A percentile compares a stretch with the other conserved stretches of the same genome.
These are phyloP conservation scores for Gilbertella persicaria DNA, from an alignment of 371 early-diverging fungal genomes.

Conservation along the genomic window DNA sequence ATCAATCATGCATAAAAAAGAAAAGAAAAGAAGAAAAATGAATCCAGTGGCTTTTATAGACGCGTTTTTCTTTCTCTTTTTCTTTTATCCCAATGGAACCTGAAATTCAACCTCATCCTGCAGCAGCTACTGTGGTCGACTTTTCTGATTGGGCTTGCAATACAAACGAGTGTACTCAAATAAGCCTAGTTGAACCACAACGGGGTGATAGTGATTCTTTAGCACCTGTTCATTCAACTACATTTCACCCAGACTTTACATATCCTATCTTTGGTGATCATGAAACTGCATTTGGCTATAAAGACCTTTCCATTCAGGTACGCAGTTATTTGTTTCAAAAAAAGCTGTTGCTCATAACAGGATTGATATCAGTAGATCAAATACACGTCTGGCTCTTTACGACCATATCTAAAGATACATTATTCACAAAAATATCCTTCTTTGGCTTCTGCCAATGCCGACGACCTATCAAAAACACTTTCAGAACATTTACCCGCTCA, in stretches of 20 bases:
- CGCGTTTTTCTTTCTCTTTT: neutral
- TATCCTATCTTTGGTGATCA: constrained; percentile 92
- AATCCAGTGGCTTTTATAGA: no score
- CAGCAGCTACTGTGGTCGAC: constrained; percentile 15
- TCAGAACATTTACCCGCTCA: constrained; percentile 40
- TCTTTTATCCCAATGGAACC: constrained; percentile 16
- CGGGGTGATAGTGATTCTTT: constrained; percentile 9
- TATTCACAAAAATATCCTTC: constrained; percentile 53
- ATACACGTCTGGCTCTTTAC: constrained; percentile 79
- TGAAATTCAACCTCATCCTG: constrained; percentile 25
- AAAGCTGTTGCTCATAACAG: neutral
- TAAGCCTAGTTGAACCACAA: constrained; percentile 18
- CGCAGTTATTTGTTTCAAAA: neutral
- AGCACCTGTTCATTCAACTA: constrained; percentile 4
- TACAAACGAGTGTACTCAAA: constrained; percentile 7
- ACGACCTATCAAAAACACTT: constrained; percentile 47
- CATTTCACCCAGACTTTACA: constrained; percentile 71
- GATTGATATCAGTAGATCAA: constrained; percentile 52
- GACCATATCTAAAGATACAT: constrained; percentile 63
- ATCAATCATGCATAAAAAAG: no score
- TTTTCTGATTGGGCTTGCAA: constrained; percentile 34
- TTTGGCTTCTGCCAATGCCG: constrained; percentile 23
- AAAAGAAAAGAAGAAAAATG: no score
- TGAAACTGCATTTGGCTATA: constrained; percentile 87
- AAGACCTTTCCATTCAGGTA: constrained; percentile 73